phyloP scores from a whole-genome alignment of 2,329 filamentous ascomycete genomes.

The Dactylellina parvicollis region DNA sequence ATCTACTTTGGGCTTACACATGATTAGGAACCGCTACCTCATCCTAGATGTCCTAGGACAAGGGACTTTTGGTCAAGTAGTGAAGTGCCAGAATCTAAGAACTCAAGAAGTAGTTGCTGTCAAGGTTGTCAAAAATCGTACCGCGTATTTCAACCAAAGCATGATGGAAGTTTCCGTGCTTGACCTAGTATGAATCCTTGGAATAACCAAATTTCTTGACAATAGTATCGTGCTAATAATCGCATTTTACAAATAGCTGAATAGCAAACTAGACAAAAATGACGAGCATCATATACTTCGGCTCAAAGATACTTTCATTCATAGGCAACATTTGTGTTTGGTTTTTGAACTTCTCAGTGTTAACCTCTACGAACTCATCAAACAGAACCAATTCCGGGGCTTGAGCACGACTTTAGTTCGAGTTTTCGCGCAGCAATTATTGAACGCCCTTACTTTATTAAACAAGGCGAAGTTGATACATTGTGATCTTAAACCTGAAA shows the following conservation, averaged over 20 bases:
- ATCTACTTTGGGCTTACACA: background rate
- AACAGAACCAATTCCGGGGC: conserved; percentile 98
- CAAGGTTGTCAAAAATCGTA: conserved; percentile 99
- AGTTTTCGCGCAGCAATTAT: conserved; percentile 94
- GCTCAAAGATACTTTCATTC: conserved; percentile 97
- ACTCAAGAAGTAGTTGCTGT: conserved; percentile 98
- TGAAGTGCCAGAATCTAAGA: conserved; percentile 98
- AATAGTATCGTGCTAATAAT: background rate
- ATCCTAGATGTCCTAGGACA: conserved; percentile 97
- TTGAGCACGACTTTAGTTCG: conserved; percentile 95
- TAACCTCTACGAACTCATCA: conserved; percentile 98
- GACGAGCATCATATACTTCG: conserved; percentile 96
- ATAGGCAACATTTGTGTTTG: conserved; percentile 93
- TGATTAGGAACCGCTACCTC: conserved; percentile 41
- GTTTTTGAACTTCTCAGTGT: conserved; percentile 97
- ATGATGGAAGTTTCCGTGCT: conserved; percentile 99
- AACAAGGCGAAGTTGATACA: conserved; percentile 98
- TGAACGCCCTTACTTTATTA: conserved; percentile 88
- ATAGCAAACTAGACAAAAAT: conserved; percentile 98
- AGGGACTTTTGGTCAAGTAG: conserved; percentile 97
- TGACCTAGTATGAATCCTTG: conserved; percentile 75
- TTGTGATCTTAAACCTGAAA: conserved; percentile 97
- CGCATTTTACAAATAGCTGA: conserved; percentile 70
- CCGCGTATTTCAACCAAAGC: conserved; percentile 99
- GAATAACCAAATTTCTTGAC: conserved; percentile 39